A percentile compares a stretch with the other conserved stretches of the same genome.
phyloP scores from a whole-genome alignment of 176 grass and related monocot species.

The Alloteropsis semialata region DNA sequence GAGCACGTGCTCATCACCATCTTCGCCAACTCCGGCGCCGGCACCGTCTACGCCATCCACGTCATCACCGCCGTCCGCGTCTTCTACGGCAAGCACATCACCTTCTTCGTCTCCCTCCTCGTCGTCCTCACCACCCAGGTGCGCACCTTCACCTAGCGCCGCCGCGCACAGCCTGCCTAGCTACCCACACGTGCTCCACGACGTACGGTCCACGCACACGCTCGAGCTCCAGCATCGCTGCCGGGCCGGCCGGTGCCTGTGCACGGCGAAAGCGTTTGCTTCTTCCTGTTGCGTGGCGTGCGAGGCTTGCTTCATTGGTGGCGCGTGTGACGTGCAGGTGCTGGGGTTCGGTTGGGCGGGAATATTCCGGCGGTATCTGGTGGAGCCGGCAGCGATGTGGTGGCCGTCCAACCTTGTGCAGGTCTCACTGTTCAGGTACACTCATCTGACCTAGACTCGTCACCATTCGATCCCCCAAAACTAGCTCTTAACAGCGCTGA shows the following conservation, averaged over 20 bases:
- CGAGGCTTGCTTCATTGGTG: neutral
- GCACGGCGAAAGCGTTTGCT: neutral
- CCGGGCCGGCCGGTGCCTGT: too few species aligned
- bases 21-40: conserved; percentile 92
- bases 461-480: neutral
- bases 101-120: conserved; percentile 84
- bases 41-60: conserved; percentile 91
- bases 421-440: conserved; percentile 93
- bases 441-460: neutral
- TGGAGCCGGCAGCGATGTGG: conserved; percentile 95
- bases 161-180: too few species aligned
- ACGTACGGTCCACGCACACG: too few species aligned
- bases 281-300: neutral
- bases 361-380: conserved; percentile 93
- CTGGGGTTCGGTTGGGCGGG: conserved; percentile 93
- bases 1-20: conserved; percentile 97
- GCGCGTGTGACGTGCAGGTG: conserved; percentile 26
- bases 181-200: too few species aligned
- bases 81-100: conserved; percentile 81
- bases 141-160: too few species aligned
- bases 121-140: conserved; percentile 95
- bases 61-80: conserved; percentile 78
- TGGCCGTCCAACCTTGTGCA: conserved; percentile 97
- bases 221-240: too few species aligned
- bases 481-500: neutral